Conservation (phyloP, 2,329 filamentous ascomycete species). For the Diaporthe citrichinensis region DNA sequence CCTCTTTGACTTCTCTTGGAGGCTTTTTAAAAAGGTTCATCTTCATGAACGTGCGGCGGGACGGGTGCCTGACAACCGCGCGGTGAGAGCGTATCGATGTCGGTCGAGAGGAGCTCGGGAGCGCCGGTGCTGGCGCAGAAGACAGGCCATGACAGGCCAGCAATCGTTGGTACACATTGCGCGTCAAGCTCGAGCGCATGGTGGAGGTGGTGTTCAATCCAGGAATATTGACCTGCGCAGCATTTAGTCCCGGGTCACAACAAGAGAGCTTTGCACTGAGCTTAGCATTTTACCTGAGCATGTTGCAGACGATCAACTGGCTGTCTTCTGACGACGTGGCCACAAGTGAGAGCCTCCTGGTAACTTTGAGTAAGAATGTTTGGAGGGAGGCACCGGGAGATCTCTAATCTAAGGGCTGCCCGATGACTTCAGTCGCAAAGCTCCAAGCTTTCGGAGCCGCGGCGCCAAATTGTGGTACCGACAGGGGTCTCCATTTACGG, state of each 20-base stretch:
- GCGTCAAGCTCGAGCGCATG: slow-evolving; percentile 74
- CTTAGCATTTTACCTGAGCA: slow-evolving; percentile 29
- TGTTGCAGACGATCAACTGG: slow-evolving; percentile 39
- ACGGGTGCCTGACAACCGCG: slow-evolving; percentile 16
- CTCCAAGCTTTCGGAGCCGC: slow-evolving; percentile 28
- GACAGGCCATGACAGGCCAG: slow-evolving; percentile 61
- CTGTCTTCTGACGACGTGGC: background rate
- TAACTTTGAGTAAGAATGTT: background rate
- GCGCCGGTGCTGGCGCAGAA: slow-evolving; percentile 50
- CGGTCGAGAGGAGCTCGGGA: slow-evolving; percentile 41
- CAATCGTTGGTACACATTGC: slow-evolving; percentile 70
- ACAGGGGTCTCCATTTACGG: slow-evolving; percentile 16
- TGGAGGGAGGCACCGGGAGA: background rate
- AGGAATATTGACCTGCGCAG: slow-evolving; percentile 30
- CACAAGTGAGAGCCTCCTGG: background rate
- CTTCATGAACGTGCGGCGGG: slow-evolving; percentile 63
- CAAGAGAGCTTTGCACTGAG: background rate
- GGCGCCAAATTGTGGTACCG: slow-evolving; percentile 35
- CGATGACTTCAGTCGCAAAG: slow-evolving; percentile 37
- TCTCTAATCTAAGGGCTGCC: background rate
- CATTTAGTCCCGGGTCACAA: background rate
- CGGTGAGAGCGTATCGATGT: slow-evolving; percentile 13
- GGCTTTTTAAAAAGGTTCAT: slow-evolving; percentile 68
- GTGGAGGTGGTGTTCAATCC: slow-evolving; percentile 44
- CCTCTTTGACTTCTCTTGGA: slow-evolving; percentile 70